A percentile compares a stretch with the other conserved stretches of the same genome.
These are phyloP conservation scores for Dianthus caryophyllus DNA, from an alignment of 148 eudicot species.

Conservation along the genomic window DNA sequence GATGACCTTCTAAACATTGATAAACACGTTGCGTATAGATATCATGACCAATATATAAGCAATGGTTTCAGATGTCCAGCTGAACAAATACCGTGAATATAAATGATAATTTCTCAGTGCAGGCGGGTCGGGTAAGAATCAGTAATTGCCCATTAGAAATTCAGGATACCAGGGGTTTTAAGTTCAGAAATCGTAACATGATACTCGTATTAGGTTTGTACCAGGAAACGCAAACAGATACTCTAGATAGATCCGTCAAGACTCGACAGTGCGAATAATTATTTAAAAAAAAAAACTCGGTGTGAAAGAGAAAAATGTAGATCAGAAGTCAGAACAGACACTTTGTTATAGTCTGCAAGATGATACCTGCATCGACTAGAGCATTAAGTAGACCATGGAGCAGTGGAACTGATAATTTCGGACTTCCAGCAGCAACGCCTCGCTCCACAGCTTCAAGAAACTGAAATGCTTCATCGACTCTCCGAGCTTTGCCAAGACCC, in stretches of 20 bases:
- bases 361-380: slow-evolving; percentile 60
- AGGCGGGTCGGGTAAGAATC: background rate
- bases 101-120: background rate
- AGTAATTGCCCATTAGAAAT: background rate
- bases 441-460: slow-evolving; percentile 58
- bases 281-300: too few relatives aligned
- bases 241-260: background rate
- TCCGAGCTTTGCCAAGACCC: slow-evolving; percentile 68
- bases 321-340: background rate
- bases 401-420: slow-evolving; percentile 50
- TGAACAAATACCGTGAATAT: background rate
- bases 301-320: too few relatives aligned
- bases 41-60: too few relatives aligned
- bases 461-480: slow-evolving; percentile 68
- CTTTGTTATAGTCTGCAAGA: slow-evolving; percentile 19
- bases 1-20: too few relatives aligned
- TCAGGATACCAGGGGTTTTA: background rate
- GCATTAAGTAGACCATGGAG: slow-evolving; percentile 61
- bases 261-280: too few relatives aligned
- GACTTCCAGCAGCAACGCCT: slow-evolving; percentile 58
- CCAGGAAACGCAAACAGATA: slow-evolving; percentile 4
- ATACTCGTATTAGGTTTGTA: background rate
- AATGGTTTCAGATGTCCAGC: slow-evolving; percentile 1
- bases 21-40: too few relatives aligned
- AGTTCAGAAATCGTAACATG: background rate